Conservation (phyloP, 2,329 filamentous ascomycete species). For the Colletotrichum eleusines region DNA sequence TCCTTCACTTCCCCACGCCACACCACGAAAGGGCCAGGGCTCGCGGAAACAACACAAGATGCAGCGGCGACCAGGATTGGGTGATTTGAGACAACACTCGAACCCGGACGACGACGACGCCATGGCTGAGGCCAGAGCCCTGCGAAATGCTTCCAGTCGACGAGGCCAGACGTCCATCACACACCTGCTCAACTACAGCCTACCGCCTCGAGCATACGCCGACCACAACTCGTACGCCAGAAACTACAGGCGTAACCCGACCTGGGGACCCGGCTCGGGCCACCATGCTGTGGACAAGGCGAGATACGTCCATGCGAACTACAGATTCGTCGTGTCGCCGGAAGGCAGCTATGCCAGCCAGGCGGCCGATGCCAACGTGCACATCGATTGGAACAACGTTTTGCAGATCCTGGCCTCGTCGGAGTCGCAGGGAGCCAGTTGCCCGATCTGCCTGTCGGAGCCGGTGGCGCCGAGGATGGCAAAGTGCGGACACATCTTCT, state of each 20-base stretch:
- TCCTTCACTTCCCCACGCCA: conserved; percentile 51
- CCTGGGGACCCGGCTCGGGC: conserved; percentile 88
- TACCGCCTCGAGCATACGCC: conserved; percentile 79
- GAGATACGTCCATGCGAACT: conserved; percentile 92
- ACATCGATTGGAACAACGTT: conserved; percentile 91
- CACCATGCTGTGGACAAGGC: conserved; percentile 94
- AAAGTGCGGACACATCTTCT: conserved; percentile 97
- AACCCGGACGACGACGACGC: conserved; percentile 82
- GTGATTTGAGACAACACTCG: conserved; percentile 50
- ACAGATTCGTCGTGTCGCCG: conserved; percentile 94
- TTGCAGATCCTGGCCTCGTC: conserved; percentile 92
- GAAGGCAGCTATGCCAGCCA: conserved; percentile 83
- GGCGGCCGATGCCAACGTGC: conserved; percentile 86
- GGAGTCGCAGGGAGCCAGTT: conserved; percentile 88
- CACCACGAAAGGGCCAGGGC: conserved; percentile 81
- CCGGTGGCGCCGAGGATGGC: conserved; percentile 97
- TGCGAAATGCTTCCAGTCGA: conserved; percentile 72
- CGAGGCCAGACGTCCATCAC: conserved; percentile 98
- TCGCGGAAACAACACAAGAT: conserved; percentile 86
- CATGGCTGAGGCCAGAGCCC: conserved; percentile 80
- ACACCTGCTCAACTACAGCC: conserved; percentile 91
- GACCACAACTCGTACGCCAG: conserved; percentile 65
- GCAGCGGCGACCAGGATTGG: conserved; percentile 75
- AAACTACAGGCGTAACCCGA: conserved; percentile 76
- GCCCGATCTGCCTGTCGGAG: conserved; percentile 93